Evolutionary conservation across 352 stramenopile genomes (phyloP), one percentile per base, ranked within the genome.

Genomic region (Phytopythium cucurbitacearum): DNA sequence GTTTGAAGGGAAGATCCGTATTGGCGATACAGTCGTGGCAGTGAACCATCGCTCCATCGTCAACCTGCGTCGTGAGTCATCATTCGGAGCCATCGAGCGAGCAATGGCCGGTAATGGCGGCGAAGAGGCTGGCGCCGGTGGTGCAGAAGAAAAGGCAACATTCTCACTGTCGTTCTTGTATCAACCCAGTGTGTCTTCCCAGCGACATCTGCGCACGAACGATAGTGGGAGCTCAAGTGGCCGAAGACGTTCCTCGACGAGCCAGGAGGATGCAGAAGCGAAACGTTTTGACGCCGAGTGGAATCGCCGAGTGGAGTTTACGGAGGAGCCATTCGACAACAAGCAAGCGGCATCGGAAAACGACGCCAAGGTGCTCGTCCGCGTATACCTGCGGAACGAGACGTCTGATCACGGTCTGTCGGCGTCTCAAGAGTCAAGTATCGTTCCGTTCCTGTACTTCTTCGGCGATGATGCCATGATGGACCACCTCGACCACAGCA

Each of bases 391-490:
- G 40, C 81, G 81, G 7, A 82, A 90, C 15, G 79, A 87, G 16
- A 69, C 81, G 1, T 84, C 79, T 0, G 84, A 94, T 42, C 81
- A 94, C 49, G 84, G 84, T 0, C 53, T 94, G 12, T 88, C 76
- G 10, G 65, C 76, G 0, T 80, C 81, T 3, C 83, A 94, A 39
- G 84, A 94, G 53, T 84, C 81, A 36, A 94, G 84, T 60, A 84
- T 94, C 12, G 78, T 94, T 34, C 84, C 84, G 3, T 94, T 94
- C 56, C 60, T 94, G 16, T 94, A 94, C 50, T 94, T 94, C 60
- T 94, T 94, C 51, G 84, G 84, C 6, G 84, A 94, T 16, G 84
- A 94, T 53, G 69, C 70, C 13, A 94, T 86, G 60, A 89, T 94
- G 81, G 84, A 94, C 51, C 78, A 89, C 60, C 61, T 94, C 37